Base-by-base conservation (phyloP, 805 yeast genomes). In the Yarrowia hollandica region DNA sequence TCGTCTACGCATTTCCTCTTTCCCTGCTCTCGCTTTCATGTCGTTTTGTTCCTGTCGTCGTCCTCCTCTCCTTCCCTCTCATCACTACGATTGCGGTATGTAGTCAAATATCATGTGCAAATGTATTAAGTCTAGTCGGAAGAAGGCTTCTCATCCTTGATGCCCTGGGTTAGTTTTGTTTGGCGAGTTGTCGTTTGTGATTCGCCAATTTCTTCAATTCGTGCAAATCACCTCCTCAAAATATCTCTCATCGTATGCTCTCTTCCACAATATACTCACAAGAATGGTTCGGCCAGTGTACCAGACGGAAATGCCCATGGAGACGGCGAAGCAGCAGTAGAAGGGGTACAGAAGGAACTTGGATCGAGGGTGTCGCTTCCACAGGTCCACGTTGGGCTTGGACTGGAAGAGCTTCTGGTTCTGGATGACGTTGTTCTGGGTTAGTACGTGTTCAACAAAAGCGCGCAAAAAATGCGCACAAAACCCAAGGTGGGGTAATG, bases 281-380 rank as follows among this genome's bases (percentile, higher is more conserved):
- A 52, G 44, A 35, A 80, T 68, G 66, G 94, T 94, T 78, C 90
- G 83, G 67, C 83, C 88, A 60, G 82, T 71, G 81, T 83, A 86
- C 77, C 75, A 81, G 66, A 85, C 77, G 62, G 94, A 86, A 62
- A 81, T 79, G 55, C 88, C 82, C 64, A 72, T 70, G 64, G 88
- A 77, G 62, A 85, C 78, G 60, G 88, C 76, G 73, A 88, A 84
- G 62, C 84, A 77, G 63, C 88, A 88, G 77, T 79, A 85, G 81
- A 83, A 88, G 70, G 96, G 95, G 75, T 83, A 84, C 65, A 88
- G 79, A 71, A 84, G 74, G 68, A 79, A 76, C 75, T 86, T 86
- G 65, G 94, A 82, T 71, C 83, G 81, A 69, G 86, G 86, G 72
- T 80, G 82, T 66, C 75, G 69, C 72, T 70, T 66, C 75, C 75